Conservation (phyloP, 108 stramenopile species). For the Fragilariopsis cylindrus region DNA sequence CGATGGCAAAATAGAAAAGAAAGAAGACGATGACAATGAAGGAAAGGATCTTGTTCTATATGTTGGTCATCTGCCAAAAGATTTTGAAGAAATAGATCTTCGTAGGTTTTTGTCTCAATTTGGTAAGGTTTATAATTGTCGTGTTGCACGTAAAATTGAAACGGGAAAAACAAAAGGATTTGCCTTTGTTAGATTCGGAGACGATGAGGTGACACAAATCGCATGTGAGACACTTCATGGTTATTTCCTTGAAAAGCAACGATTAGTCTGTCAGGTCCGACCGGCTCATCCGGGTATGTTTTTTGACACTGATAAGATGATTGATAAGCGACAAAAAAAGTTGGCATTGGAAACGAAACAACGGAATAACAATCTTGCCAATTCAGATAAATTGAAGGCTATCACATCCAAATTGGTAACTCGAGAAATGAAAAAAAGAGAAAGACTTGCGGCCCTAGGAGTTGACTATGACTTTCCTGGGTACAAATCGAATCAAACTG, state of each 20-base stretch:
- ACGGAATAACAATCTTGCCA: conserved; percentile 24
- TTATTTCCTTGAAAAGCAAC: conserved; percentile 89
- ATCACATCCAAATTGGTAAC: conserved; percentile 63
- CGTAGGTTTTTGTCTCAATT: conserved; percentile 92
- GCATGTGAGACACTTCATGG: conserved; percentile 96
- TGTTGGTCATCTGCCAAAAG: conserved; percentile 93
- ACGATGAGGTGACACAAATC: conserved; percentile 82
- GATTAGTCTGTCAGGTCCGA: conserved; percentile 90
- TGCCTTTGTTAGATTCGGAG: conserved; percentile 92
- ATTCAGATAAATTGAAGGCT: conserved; percentile 56
- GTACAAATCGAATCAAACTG: conserved; percentile 50
- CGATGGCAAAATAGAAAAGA: conserved; percentile 29
- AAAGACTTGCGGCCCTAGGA: conserved; percentile 67
- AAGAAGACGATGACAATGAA: conserved; percentile 33
- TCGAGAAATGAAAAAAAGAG: conserved; percentile 73
- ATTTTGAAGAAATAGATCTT: conserved; percentile 94
- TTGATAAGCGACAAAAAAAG: conserved; percentile 43
- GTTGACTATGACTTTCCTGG: conserved; percentile 91
- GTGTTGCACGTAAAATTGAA: conserved; percentile 84
- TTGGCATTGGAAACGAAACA: conserved; percentile 45
- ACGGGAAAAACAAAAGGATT: conserved; percentile 88
- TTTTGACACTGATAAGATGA: conserved; percentile 38
- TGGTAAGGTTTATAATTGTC: conserved; percentile 79
- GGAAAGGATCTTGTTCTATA: conserved; percentile 81
- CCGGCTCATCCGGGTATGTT: conserved; percentile 55